A percentile compares a stretch with the other conserved stretches of the same genome.
Conservation (phyloP, 495 filamentous ascomycete genomes). For the Trichoderma asperelloides region DNA sequence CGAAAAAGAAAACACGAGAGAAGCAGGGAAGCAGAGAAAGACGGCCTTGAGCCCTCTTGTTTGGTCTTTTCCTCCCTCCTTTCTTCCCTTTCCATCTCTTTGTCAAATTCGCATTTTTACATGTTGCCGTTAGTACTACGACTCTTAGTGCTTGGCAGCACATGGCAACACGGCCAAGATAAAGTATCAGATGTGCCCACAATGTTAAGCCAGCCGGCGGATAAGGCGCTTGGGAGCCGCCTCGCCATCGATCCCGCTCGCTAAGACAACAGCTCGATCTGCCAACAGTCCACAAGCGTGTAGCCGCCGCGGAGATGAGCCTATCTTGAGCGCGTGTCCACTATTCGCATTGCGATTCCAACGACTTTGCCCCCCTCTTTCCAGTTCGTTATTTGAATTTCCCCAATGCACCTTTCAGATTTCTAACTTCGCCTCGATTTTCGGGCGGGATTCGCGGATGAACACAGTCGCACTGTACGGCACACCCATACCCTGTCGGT, state of each 20-base stretch:
- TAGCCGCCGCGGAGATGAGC: background rate
- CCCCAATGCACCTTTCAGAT: too few relatives aligned
- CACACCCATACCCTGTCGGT: background rate
- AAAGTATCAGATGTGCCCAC: background rate
- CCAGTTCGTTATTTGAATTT: background rate
- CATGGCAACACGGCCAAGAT: background rate
- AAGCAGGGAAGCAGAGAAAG: too few relatives aligned
- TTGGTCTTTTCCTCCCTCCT: too few relatives aligned
- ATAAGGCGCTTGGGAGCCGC: background rate
- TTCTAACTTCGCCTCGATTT: background rate
- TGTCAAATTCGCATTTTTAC: too few relatives aligned
- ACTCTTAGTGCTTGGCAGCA: background rate
- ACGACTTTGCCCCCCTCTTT: background rate
- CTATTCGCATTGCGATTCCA: background rate
- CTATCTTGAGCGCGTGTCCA: background rate
- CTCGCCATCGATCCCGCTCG: background rate
- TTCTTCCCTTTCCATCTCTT: too few relatives aligned
- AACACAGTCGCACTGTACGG: background rate
- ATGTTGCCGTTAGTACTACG: too few relatives aligned
- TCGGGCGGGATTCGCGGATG: background rate
- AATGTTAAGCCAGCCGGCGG: background rate
- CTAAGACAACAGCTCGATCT: conserved; percentile 1
- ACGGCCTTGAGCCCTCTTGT: too few relatives aligned
- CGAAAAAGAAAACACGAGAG: too few relatives aligned
- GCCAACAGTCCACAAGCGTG: background rate